phyloP scores from a whole-genome alignment of 2,329 filamentous ascomycete species.

The Penicillium sp. region DNA sequence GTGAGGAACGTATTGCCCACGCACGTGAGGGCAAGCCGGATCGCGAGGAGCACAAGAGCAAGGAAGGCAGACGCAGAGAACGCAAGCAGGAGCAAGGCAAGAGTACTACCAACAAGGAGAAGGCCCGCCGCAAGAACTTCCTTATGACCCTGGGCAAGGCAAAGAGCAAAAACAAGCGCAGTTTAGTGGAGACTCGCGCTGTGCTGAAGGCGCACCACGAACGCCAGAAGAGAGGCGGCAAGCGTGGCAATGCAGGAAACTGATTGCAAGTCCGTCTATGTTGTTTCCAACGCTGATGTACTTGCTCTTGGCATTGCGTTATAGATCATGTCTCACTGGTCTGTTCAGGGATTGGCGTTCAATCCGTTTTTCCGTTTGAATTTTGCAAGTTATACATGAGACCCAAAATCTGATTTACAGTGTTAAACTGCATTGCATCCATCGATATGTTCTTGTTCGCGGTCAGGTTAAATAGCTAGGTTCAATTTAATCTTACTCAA shows the following conservation, averaged over 20 bases:
- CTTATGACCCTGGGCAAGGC: conserved; percentile 97
- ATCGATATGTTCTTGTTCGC: neutral
- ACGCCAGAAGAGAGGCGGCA: conserved; percentile 80
- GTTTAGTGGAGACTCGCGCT: conserved; percentile 81
- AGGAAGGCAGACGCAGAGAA: conserved; percentile 79
- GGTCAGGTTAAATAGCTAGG: neutral
- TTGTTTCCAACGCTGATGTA: neutral
- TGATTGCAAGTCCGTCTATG: conserved; percentile 5
- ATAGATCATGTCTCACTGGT: conserved; percentile 1
- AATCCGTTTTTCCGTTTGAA: neutral
- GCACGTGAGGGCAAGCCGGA: conserved; percentile 81
- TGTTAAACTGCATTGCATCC: neutral
- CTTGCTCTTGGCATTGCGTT: conserved; percentile 1
- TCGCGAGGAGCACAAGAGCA: conserved; percentile 80
- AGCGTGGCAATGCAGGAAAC: conserved; percentile 67
- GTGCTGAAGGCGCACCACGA: conserved; percentile 80
- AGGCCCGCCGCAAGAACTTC: conserved; percentile 97
- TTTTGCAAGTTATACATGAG: neutral
- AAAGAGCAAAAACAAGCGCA: conserved; percentile 92
- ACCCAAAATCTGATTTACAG: conserved; percentile 2
- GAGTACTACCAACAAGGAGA: conserved; percentile 96
- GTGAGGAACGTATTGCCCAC: conserved; percentile 83
- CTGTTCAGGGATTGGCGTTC: conserved; percentile 3
- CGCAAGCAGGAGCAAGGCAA: conserved; percentile 89
- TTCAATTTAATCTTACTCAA: too few relatives aligned